phyloP scores from a whole-genome alignment of 805 yeast genomes.

The Hanseniaspora pseudoguilliermondii region DNA sequence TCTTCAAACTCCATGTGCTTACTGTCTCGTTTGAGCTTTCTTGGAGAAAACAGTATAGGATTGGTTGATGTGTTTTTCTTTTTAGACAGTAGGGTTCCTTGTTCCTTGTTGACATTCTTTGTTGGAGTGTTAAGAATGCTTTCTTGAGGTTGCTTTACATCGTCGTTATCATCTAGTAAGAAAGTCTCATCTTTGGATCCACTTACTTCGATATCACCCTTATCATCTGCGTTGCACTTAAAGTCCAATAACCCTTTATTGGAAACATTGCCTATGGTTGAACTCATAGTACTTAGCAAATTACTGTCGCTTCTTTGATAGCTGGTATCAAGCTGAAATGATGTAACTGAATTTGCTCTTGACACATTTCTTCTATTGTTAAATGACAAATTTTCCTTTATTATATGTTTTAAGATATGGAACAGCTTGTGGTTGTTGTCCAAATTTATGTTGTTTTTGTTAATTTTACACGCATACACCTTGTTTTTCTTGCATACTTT shows the following conservation, averaged over 20 bases:
- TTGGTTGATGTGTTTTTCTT: neutral
- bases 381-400: constrained; percentile 19
- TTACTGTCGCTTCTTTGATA: neutral
- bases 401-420: constrained; percentile 12
- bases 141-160: neutral
- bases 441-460: neutral
- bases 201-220: neutral
- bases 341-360: constrained; percentile 5
- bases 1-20: neutral
- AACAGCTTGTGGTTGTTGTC: constrained; percentile 7
- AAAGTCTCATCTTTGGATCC: neutral
- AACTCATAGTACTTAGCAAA: neutral
- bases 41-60: constrained; percentile 10
- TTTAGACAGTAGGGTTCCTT: neutral
- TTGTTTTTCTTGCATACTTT: neutral
- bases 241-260: neutral
- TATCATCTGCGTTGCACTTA: neutral
- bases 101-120: neutral
- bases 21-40: constrained; percentile 9
- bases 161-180: neutral
- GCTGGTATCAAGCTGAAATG: constrained; percentile 8
- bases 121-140: neutral
- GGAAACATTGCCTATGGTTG: neutral
- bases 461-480: constrained; percentile 5
- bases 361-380: constrained; percentile 15